Percentiles rank a stretch among this genome's conserved stretches.
phyloP scores from a whole-genome alignment of 768 basidiomycete genomes.

The Goffeauzyma gilvescens region DNA sequence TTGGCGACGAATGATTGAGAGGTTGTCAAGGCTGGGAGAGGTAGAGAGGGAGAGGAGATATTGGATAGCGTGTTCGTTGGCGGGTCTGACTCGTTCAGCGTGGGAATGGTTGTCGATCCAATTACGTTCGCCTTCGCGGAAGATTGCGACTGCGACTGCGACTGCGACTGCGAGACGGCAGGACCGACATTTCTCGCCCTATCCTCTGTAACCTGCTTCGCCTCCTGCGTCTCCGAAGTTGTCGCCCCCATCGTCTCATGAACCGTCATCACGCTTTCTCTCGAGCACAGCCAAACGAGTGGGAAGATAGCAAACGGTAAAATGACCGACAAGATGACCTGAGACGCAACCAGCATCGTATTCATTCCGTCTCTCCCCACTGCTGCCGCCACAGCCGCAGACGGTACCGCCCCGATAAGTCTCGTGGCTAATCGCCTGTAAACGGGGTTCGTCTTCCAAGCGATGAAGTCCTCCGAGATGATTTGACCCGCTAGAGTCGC shows the following conservation, averaged over 20 bases:
- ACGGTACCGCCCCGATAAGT: constrained; percentile 60
- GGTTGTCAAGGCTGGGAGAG: no score
- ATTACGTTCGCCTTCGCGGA: background rate
- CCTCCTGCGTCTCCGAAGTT: background rate
- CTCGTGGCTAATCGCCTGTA: constrained; percentile 68
- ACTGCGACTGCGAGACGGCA: no score
- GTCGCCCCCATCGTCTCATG: constrained; percentile 11
- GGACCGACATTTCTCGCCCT: background rate
- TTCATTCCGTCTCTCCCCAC: constrained; percentile 54
- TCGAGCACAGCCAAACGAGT: constrained; percentile 53
- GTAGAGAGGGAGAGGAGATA: no score
- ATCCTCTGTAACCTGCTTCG: background rate
- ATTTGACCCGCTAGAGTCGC: constrained; percentile 81
- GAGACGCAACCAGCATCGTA: constrained; percentile 61
- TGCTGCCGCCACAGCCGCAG: constrained; percentile 55
- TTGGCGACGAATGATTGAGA: no score
- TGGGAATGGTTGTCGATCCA: background rate
- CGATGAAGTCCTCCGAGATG: constrained; percentile 73
- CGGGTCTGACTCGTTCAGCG: no score
- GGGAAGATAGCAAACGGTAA: constrained; percentile 74
- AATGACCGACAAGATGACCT: constrained; percentile 64
- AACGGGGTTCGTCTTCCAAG: constrained; percentile 50
- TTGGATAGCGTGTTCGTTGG: no score
- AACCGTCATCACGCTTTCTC: constrained; percentile 48
- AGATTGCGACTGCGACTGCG: no score